Percentiles rank a stretch among this genome's conserved stretches.
Conservation (phyloP, 352 stramenopile genomes). For the Globisporangium iwayamae region DNA sequence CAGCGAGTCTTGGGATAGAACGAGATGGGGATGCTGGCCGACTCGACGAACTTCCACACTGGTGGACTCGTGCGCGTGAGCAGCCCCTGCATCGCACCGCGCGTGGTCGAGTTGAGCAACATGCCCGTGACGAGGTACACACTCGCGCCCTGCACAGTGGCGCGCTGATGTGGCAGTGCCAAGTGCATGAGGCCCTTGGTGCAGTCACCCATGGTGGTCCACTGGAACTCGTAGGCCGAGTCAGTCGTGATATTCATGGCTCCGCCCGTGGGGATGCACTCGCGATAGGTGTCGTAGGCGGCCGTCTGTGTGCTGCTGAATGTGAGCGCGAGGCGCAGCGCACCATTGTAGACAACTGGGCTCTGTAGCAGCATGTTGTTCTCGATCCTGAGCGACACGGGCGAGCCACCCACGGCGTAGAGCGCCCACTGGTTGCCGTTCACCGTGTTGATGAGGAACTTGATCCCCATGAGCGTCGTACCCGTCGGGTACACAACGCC, state of each 20-base stretch:
- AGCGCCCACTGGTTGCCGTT: slow-evolving; percentile 59
- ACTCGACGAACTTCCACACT: slow-evolving; percentile 47
- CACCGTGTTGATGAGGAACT: slow-evolving; percentile 48
- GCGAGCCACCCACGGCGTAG: slow-evolving; percentile 30
- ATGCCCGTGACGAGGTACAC: slow-evolving; percentile 32
- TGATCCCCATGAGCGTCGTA: slow-evolving; percentile 27
- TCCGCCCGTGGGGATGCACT: slow-evolving; percentile 57
- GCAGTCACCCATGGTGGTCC: slow-evolving; percentile 53
- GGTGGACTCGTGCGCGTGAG: slow-evolving; percentile 38
- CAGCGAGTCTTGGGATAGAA: slow-evolving; percentile 55
- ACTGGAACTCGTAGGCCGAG: slow-evolving; percentile 54
- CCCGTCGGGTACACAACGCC: slow-evolving; percentile 24
- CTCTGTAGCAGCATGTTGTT: slow-evolving; percentile 43
- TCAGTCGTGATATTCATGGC: slow-evolving; percentile 39
- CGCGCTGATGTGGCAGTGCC: slow-evolving; percentile 52
- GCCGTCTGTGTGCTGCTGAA: slow-evolving; percentile 33
- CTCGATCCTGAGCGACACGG: slow-evolving; percentile 34
- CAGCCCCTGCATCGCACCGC: slow-evolving; percentile 52
- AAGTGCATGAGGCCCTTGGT: slow-evolving; percentile 58
- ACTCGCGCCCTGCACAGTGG: slow-evolving; percentile 39
- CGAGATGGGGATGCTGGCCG: slow-evolving; percentile 37
- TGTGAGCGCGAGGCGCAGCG: slow-evolving; percentile 42
- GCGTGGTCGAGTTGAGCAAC: slow-evolving; percentile 43
- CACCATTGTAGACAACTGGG: slow-evolving; percentile 33
- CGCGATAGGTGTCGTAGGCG: slow-evolving; percentile 59